Evolutionary conservation across 306 rosid species (phyloP).

Genomic region (Ziziphus jujuba): DNA sequence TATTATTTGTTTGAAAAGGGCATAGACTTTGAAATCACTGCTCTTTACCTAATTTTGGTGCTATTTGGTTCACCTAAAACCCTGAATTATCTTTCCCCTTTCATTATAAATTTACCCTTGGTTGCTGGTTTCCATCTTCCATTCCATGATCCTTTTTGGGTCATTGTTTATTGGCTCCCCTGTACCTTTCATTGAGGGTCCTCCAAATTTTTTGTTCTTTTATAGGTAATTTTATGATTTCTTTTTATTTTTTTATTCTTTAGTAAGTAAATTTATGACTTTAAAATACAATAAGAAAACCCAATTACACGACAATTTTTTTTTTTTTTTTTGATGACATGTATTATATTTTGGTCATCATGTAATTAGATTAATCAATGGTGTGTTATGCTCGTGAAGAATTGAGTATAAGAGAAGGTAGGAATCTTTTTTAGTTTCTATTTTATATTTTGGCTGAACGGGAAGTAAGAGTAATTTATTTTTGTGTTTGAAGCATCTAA

Average conservation of each 20-base stretch:
- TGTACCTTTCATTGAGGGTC: neutral
- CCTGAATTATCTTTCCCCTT: constrained; percentile 8
- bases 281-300: too few species aligned
- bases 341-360: too few species aligned
- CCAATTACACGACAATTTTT: too few species aligned
- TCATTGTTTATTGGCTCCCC: neutral
- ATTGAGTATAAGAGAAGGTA: too few species aligned
- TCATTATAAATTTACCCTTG: neutral
- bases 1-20: neutral
- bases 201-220: neutral
- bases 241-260: too few species aligned
- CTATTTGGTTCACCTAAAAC: constrained; percentile 16
- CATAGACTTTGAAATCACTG: neutral
- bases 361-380: too few species aligned
- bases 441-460: neutral
- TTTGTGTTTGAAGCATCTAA: constrained; percentile 3
- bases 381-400: too few species aligned
- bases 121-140: neutral
- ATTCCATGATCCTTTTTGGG: neutral
- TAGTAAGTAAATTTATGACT: too few species aligned
- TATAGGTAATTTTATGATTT: too few species aligned
- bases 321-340: too few species aligned
- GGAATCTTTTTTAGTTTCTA: neutral
- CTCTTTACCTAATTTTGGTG: neutral
- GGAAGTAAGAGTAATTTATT: neutral